A percentile compares a stretch with the other conserved stretches of the same genome.
These are phyloP conservation scores for Alisma plantagoaquatica DNA, from an alignment of 106 monocot genomes.

Conservation along the genomic window DNA sequence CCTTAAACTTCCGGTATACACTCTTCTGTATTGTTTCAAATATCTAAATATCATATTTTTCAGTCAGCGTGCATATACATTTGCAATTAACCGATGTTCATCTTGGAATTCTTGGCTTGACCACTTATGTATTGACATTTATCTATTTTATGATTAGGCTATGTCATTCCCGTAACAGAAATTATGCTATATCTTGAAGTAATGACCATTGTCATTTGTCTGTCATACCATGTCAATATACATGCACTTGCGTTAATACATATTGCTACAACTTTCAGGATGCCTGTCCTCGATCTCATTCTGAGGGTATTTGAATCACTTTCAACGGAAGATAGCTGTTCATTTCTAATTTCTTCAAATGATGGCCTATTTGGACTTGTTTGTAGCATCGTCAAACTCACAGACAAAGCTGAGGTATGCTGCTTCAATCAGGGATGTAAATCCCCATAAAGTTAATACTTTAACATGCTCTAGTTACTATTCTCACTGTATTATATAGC, in stretches of 20 bases:
- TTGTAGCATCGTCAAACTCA: slow-evolving; percentile 36
- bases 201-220: background rate
- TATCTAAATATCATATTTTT: background rate
- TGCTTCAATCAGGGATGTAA: no score
- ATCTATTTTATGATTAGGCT: no score
- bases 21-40: background rate
- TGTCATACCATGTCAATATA: no score
- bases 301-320: slow-evolving; percentile 50
- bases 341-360: slow-evolving; percentile 27
- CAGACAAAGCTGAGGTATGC: slow-evolving; percentile 72
- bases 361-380: slow-evolving; percentile 32
- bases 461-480: no score
- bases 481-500: no score
- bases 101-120: background rate
- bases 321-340: slow-evolving; percentile 35
- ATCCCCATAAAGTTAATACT: no score
- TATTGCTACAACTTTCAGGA: slow-evolving; percentile 28
- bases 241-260: no score
- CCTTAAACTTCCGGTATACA: no score
- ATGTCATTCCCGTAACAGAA: no score
- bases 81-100: background rate
- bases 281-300: slow-evolving; percentile 27
- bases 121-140: background rate
- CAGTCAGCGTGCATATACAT: background rate
- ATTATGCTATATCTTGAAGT: no score